Conservation (phyloP, 176 grass and related monocot species). For the Metroxylon sagu region DNA sequence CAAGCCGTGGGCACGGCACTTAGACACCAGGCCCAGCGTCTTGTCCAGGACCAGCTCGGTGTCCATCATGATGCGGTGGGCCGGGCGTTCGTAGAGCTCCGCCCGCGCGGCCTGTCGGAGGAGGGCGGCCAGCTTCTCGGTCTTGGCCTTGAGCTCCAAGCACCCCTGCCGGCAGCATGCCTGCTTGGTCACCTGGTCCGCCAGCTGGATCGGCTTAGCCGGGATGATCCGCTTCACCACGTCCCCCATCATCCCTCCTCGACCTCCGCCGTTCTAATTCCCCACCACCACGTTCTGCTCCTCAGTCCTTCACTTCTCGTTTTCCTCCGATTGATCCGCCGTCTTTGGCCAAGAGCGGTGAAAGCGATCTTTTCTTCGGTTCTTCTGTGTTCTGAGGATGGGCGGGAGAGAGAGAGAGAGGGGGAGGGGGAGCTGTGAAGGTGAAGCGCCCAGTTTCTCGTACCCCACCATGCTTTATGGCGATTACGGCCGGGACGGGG, state of each 20-base stretch:
- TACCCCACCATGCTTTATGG: too few species aligned
- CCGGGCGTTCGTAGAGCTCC: conserved; percentile 84
- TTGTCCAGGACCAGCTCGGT: conserved; percentile 50
- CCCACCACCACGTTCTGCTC: too few species aligned
- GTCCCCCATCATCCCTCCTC: conserved; percentile 42
- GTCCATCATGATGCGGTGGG: conserved; percentile 44
- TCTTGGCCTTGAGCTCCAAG: conserved; percentile 48
- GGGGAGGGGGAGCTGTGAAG: too few species aligned
- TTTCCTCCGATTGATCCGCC: too few species aligned
- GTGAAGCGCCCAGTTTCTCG: too few species aligned
- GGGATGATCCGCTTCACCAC: conserved; percentile 62
- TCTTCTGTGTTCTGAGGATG: background rate
- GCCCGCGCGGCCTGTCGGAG: conserved; percentile 75
- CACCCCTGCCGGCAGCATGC: conserved; percentile 52
- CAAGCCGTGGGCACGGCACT: conserved; percentile 61
- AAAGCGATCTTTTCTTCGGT: too few species aligned
- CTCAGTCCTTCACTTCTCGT: too few species aligned
- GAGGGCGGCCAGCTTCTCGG: conserved; percentile 55
- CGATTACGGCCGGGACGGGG: too few species aligned
- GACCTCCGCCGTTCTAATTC: too few species aligned
- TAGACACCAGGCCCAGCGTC: conserved; percentile 31
- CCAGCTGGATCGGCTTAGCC: conserved; percentile 73
- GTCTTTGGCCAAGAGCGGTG: too few species aligned
- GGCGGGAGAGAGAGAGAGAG: background rate
- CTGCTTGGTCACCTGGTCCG: conserved; percentile 67